Evolutionary conservation across 306 rosid genomes (phyloP), one percentile per base, ranked within the genome.

Genomic region (Citrullus colocynthis): DNA sequence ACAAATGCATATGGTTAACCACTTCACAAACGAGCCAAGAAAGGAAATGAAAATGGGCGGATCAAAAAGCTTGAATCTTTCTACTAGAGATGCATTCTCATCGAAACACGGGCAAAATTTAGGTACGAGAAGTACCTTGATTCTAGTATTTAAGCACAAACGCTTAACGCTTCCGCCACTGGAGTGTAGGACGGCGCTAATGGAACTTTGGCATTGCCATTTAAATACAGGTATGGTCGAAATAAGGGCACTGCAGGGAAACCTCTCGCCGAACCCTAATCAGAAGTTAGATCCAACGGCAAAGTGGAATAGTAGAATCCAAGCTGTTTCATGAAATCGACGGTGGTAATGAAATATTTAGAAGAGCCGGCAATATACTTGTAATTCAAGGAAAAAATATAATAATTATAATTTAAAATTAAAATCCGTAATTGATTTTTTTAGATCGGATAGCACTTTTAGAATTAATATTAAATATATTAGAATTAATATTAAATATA

Each of bases 221-320:
- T 67, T 87, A 87, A 83, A 66, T 60, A 80, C 37, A 16, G 17
- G 45, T 54, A 24, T 56, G 49, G 58, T 14, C 1, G 39, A 74
- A 85, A 74, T 81, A 85, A 87, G 90, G 90, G 88, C 84, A 52
- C 60, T 42, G 10, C 79, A 70, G 14, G 84, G 56, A 28, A 69
- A 12, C 20, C 28, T 74, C 61, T 49, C 48, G 30, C 78, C 28
- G 11, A 44, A 44, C 75, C 57, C 57, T 70, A 70, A 44, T 5
- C n/a, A 6, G 36, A 44, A 69, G 75, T 24, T 67, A 45, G 39
- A 70, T 70, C 75, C 75, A 21, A 45, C 39, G 39, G 57, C 20
- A 13, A 20, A 20, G 12, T 21, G 21, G n/a, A 44, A 44, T 5
- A 11, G n/a, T 12, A 42, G 39, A 24, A 20, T 44, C 21, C 1